A percentile compares a stretch with the other conserved stretches of the same genome.
These are phyloP conservation scores for Calocera cornea DNA, from an alignment of 768 basidiomycete species.

Conservation along the genomic window DNA sequence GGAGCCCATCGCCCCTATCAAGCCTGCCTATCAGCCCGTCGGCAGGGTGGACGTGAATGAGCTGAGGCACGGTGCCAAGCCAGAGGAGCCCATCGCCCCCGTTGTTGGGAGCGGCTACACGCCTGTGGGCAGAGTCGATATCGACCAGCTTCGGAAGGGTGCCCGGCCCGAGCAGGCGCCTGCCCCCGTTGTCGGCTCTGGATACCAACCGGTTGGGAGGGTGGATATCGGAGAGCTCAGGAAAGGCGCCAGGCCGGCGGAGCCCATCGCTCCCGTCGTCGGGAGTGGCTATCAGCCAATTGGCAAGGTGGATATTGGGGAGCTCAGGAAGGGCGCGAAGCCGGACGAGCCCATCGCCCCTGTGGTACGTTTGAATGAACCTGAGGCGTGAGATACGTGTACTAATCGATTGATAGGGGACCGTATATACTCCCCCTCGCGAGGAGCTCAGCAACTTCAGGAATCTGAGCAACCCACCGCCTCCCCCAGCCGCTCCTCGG, in stretches of 20 bases:
- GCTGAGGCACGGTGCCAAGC: conserved; percentile 3
- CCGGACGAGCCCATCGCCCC: conserved; percentile 14
- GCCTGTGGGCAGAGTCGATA: conserved; percentile 62
- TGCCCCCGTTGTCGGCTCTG: conserved; percentile 56
- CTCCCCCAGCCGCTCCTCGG: conserved; percentile 25
- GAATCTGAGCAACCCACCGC: conserved; percentile 23
- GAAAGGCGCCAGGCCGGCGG: conserved; percentile 14
- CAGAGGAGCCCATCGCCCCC: conserved; percentile 58
- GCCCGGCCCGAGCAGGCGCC: conserved; percentile 43
- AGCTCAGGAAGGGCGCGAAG: conserved; percentile 14
- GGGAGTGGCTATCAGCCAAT: conserved; percentile 65
- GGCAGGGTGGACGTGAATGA: conserved; percentile 20
- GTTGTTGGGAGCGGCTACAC: conserved; percentile 57
- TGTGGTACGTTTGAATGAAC: conserved; percentile 10
- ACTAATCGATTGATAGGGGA: conserved; percentile 14
- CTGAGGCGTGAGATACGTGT: not conserved
- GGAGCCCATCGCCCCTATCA: not conserved
- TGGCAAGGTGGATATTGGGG: conserved; percentile 52
- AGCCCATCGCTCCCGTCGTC: conserved; percentile 26
- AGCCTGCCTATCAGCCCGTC: conserved; percentile 19
- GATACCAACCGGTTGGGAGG: conserved; percentile 62
- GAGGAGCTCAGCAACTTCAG: conserved; percentile 26
- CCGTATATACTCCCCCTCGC: conserved; percentile 17
- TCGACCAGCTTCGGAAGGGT: conserved; percentile 23
- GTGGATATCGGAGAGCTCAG: conserved; percentile 42